These are phyloP conservation scores for Bipolaris cookei DNA, from an alignment of 2,329 filamentous ascomycete genomes.

Conservation along the genomic window DNA sequence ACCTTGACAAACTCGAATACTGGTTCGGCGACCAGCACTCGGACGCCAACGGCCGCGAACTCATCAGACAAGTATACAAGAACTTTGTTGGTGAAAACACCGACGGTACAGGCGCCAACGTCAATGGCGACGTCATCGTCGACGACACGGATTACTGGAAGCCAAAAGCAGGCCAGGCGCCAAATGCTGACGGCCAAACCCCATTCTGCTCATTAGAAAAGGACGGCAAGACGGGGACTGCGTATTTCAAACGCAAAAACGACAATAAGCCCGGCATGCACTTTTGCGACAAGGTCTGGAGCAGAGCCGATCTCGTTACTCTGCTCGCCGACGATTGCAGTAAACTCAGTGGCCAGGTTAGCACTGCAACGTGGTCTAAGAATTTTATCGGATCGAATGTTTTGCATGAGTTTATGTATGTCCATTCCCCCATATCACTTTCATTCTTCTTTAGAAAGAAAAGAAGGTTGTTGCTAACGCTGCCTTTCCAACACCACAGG, in stretches of 20 bases:
- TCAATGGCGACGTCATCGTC: not conserved
- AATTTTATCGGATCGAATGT: slow-evolving; percentile 6
- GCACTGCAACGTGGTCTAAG: slow-evolving; percentile 3
- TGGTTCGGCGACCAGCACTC: slow-evolving; percentile 12
- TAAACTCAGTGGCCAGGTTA: not conserved
- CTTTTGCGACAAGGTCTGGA: slow-evolving; percentile 13
- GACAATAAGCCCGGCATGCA: slow-evolving; percentile 11
- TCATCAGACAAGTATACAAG: slow-evolving; percentile 10
- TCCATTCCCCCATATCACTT: not conserved
- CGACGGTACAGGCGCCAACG: slow-evolving; percentile 1
- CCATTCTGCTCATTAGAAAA: slow-evolving; percentile 2
- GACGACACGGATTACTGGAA: slow-evolving; percentile 2
- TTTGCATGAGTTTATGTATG: slow-evolving; percentile 8
- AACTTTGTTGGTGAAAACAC: slow-evolving; percentile 10
- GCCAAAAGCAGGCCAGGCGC: not conserved
- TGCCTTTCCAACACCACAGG: not conserved
- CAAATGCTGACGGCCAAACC: slow-evolving; percentile 4
- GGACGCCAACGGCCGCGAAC: slow-evolving; percentile 3
- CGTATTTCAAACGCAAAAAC: slow-evolving; percentile 7
- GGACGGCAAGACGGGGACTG: slow-evolving; percentile 10
- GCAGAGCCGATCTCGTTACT: slow-evolving; percentile 1
- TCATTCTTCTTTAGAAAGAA: too few relatives aligned
- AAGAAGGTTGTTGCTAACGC: not conserved
- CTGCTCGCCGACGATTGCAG: slow-evolving; percentile 3
- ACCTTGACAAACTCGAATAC: slow-evolving; percentile 5